Percentiles rank a stretch among this genome's conserved stretches.
phyloP scores from a whole-genome alignment of 208 protist genomes.

The Borovskyia barvae region DNA sequence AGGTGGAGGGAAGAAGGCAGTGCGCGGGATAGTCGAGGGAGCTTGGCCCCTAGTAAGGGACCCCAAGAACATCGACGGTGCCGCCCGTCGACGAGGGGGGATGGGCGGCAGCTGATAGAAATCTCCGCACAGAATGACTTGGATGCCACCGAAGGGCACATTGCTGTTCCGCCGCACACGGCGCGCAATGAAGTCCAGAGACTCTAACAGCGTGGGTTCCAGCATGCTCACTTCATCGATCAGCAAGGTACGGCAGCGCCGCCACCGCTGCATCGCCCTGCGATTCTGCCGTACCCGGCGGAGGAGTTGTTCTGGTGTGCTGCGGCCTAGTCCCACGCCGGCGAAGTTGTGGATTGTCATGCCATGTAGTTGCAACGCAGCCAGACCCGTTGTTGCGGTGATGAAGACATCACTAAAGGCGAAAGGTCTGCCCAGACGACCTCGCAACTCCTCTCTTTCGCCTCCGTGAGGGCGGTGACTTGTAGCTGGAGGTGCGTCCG shows the following conservation, averaged over 20 bases:
- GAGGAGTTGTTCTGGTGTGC: constrained; percentile 18
- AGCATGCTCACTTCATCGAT: constrained; percentile 93
- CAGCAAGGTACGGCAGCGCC: constrained; percentile 58
- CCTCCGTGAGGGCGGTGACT: no score
- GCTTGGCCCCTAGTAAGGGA: background rate
- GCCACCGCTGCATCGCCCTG: constrained; percentile 34
- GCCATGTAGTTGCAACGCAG: constrained; percentile 78
- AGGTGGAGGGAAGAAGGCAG: background rate
- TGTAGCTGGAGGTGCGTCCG: no score
- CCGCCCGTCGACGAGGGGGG: background rate
- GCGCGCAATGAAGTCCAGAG: constrained; percentile 68
- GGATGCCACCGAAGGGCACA: constrained; percentile 87
- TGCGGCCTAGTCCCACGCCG: constrained; percentile 43
- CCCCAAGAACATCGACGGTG: background rate
- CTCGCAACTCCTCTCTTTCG: no score
- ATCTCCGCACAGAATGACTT: constrained; percentile 88
- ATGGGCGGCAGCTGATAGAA: constrained; percentile 89
- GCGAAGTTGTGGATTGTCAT: constrained; percentile 77
- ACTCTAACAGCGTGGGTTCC: constrained; percentile 62
- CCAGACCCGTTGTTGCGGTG: constrained; percentile 83
- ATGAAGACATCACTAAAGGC: constrained; percentile 36
- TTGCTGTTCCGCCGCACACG: constrained; percentile 38
- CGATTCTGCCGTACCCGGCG: constrained; percentile 7
- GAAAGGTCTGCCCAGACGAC: no score
- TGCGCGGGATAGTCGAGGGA: background rate